phyloP scores from a whole-genome alignment of 257 asterid genomes.

The Solanum verrucosum region DNA sequence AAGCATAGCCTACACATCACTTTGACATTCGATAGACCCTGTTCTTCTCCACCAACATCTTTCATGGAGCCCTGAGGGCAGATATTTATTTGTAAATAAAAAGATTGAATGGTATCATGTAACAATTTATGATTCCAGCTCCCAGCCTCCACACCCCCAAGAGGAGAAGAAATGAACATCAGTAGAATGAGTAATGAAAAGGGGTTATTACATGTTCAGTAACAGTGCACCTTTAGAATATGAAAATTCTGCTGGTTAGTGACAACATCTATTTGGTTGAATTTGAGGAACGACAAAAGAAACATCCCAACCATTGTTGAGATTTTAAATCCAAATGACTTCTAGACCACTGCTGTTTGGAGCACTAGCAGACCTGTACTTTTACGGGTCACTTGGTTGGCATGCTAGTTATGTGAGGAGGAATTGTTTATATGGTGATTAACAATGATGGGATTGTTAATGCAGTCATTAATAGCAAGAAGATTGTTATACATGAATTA shows the following conservation, averaged over 20 bases:
- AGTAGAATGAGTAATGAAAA: neutral
- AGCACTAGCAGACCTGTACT: neutral
- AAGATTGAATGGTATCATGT: neutral
- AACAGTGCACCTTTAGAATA: neutral
- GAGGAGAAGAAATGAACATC: neutral
- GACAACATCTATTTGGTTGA: neutral
- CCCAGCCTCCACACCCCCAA: neutral
- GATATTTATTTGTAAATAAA: neutral
- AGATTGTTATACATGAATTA: neutral
- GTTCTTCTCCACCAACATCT: conserved; percentile 66
- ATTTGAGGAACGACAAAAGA: neutral
- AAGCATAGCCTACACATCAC: conserved; percentile 86
- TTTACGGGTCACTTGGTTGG: neutral
- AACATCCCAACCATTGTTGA: neutral
- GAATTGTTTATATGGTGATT: neutral
- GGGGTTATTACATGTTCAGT: neutral
- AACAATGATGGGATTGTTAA: neutral
- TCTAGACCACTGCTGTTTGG: neutral
- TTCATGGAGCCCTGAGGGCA: conserved; percentile 33
- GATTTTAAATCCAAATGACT: neutral
- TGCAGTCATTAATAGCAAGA: neutral
- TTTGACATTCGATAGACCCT: conserved; percentile 57
- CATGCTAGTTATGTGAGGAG: neutral
- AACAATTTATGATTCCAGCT: neutral
- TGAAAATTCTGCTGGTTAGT: neutral